These are phyloP conservation scores for Yamadazyma sp. DNA, from an alignment of 1,139 yeast genomes.

Conservation along the genomic window DNA sequence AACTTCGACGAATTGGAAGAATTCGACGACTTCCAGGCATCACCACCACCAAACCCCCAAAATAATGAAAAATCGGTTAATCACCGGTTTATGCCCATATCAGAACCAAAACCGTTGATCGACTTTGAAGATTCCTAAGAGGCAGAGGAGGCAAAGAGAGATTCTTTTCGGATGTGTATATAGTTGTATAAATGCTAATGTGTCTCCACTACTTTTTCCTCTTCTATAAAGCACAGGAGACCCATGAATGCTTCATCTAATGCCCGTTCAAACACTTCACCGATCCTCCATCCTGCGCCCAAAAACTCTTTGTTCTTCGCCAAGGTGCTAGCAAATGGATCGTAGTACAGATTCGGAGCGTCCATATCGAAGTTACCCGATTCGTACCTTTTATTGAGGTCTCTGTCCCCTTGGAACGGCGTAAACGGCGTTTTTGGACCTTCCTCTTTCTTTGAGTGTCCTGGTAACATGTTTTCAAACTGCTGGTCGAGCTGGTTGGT, in stretches of 20 bases:
- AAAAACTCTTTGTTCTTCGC: constrained; percentile 65
- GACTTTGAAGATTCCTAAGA: constrained; percentile 8
- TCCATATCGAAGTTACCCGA: constrained; percentile 37
- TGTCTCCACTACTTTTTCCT: constrained; percentile 47
- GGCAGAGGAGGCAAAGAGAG: not conserved
- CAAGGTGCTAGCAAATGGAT: constrained; percentile 52
- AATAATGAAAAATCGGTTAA: constrained; percentile 5
- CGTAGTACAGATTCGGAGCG: constrained; percentile 51
- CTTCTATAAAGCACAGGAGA: constrained; percentile 72
- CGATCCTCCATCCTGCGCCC: constrained; percentile 84
- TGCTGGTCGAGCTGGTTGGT: constrained; percentile 50
- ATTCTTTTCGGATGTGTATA: not conserved
- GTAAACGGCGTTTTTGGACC: constrained; percentile 68
- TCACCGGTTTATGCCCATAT: constrained; percentile 15
- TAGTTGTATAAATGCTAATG: not conserved
- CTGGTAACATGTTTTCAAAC: constrained; percentile 32
- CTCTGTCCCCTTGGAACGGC: constrained; percentile 91
- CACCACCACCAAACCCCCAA: constrained; percentile 14
- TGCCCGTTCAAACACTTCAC: constrained; percentile 70
- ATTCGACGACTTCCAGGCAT: constrained; percentile 21
- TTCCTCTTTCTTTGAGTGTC: constrained; percentile 21
- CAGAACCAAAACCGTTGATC: constrained; percentile 17
- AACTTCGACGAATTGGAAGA: constrained; percentile 14
- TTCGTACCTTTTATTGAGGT: constrained; percentile 40
- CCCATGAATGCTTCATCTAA: constrained; percentile 90